A percentile compares a stretch with the other conserved stretches of the same genome.
Conservation (phyloP, 176 grass and related monocot species). For the Rhynchospora pubera region DNA sequence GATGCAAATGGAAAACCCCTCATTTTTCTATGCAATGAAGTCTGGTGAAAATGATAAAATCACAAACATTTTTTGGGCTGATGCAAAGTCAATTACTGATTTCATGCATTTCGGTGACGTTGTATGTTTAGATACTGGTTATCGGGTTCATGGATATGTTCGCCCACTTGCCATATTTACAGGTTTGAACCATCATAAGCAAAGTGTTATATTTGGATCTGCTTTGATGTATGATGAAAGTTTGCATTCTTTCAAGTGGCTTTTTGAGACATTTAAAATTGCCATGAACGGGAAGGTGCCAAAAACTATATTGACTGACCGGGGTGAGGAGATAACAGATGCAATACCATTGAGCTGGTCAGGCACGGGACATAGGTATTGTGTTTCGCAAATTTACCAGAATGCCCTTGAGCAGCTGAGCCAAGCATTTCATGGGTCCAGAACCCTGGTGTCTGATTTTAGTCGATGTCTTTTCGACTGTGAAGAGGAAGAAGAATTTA, state of each 20-base stretch:
- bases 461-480: conserved; percentile 82
- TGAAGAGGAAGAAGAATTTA: conserved; percentile 70
- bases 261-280: conserved; percentile 83
- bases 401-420: conserved; percentile 64
- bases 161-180: conserved; percentile 75
- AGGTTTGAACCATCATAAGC: conserved; percentile 86
- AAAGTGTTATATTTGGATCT: conserved; percentile 83
- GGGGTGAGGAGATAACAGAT: conserved; percentile 45
- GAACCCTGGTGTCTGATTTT: conserved; percentile 64
- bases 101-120: conserved; percentile 78
- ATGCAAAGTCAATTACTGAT: conserved; percentile 74
- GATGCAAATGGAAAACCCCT: conserved; percentile 72
- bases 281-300: conserved; percentile 66
- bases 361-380: conserved; percentile 51
- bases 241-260: conserved; percentile 58
- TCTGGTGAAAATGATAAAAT: conserved; percentile 67
- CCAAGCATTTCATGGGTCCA: conserved; percentile 87
- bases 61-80: conserved; percentile 66
- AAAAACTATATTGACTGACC: conserved; percentile 71
- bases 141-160: conserved; percentile 51
- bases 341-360: conserved; percentile 44
- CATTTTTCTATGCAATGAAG: conserved; percentile 68
- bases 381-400: conserved; percentile 93
- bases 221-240: conserved; percentile 81
- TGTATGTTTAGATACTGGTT: conserved; percentile 80